phyloP scores from a whole-genome alignment of 2,329 filamentous ascomycete genomes.

The Colletotrichum cereale region DNA sequence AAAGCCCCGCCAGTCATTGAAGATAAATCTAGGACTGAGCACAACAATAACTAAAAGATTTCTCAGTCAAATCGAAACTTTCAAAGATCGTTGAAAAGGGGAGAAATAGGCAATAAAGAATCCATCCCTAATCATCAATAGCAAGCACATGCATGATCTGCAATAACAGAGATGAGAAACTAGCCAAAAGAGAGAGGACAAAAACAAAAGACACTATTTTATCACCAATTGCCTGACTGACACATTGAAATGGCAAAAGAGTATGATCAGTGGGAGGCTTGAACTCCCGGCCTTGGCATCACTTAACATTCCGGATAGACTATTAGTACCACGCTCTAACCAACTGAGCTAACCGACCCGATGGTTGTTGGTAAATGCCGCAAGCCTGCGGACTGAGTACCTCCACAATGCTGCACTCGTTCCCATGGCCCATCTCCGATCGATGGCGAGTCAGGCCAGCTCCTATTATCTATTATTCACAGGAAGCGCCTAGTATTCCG shows the following conservation, averaged over 20 bases:
- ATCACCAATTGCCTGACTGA: neutral
- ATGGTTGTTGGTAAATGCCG: neutral
- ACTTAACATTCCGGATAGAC: neutral
- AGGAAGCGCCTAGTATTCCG: no score
- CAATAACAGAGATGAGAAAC: no score
- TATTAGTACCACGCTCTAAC: slow-evolving; percentile 28
- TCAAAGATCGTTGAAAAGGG: no score
- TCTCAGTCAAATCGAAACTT: no score
- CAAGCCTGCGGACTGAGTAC: neutral
- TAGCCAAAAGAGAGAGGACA: no score
- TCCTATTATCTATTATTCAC: neutral
- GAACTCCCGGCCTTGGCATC: slow-evolving; percentile 26
- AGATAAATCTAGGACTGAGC: no score
- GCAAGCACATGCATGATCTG: no score
- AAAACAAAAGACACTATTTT: no score
- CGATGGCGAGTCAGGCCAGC: neutral
- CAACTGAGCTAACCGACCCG: slow-evolving; percentile 7
- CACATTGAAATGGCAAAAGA: neutral
- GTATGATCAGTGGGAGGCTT: neutral
- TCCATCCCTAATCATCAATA: no score
- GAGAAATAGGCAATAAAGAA: no score
- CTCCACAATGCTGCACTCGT: neutral
- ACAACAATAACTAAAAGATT: no score
- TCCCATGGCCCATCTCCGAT: neutral
- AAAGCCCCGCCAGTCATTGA: neutral